phyloP scores from a whole-genome alignment of 2,329 filamentous ascomycete species.

The Bisporella sp. region DNA sequence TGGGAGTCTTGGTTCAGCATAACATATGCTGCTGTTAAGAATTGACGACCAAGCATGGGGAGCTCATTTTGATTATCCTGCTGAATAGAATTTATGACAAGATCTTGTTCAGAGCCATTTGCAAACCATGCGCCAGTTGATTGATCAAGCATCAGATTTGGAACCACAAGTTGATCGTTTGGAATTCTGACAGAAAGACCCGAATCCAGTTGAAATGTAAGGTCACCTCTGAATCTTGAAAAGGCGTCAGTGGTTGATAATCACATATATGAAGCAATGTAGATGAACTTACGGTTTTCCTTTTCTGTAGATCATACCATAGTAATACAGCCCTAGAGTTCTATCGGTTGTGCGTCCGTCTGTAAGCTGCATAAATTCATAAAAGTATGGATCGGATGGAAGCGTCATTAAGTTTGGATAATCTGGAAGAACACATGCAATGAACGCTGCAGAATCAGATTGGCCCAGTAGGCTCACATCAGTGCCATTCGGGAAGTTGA shows the following conservation, averaged over 20 bases:
- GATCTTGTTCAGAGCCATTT: not conserved
- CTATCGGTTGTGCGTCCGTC: not conserved
- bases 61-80: slow-evolving; percentile 78
- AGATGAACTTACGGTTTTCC: not conserved
- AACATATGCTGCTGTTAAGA: not conserved
- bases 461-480: not conserved
- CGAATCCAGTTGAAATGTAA: slow-evolving; percentile 1
- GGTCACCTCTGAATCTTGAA: slow-evolving; percentile 1
- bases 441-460: not conserved
- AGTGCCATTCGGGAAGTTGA: slow-evolving; percentile 4
- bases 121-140: not conserved
- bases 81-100: slow-evolving; percentile 47
- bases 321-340: not conserved
- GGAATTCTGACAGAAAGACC: slow-evolving; percentile 5
- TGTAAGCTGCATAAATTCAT: not conserved
- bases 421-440: slow-evolving; percentile 1
- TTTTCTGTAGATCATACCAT: not conserved
- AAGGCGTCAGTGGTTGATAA: not conserved
- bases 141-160: not conserved
- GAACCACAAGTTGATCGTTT: slow-evolving; percentile 1
- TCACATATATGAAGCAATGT: not conserved
- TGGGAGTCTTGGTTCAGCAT: slow-evolving; percentile 5
- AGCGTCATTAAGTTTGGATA: not conserved
- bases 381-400: not conserved
- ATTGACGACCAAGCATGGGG: slow-evolving; percentile 52